phyloP scores from a whole-genome alignment of 1,139 yeast species.

The Yamadazyma friedrichii region DNA sequence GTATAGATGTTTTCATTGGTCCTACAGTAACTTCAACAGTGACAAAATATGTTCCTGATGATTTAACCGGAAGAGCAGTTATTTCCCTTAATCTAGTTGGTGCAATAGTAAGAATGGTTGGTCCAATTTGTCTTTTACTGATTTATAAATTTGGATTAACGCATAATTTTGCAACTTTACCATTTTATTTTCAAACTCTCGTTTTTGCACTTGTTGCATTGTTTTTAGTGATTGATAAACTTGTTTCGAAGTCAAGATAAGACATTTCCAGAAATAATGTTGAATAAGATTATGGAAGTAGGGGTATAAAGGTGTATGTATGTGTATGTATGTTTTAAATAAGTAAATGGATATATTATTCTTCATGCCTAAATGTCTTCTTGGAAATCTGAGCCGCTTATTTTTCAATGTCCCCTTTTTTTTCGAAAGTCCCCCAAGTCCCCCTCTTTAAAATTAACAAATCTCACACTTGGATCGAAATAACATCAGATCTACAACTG shows the following conservation, averaged over 20 bases:
- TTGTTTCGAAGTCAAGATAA: not conserved
- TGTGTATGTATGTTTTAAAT: no score
- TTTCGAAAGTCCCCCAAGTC: no score
- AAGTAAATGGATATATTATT: no score
- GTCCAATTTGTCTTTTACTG: slow-evolving; percentile 22
- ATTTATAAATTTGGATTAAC: slow-evolving; percentile 21
- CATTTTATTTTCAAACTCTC: slow-evolving; percentile 5
- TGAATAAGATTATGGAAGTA: no score
- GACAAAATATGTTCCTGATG: slow-evolving; percentile 11
- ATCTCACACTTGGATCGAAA: no score
- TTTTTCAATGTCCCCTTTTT: no score
- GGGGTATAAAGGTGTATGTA: no score
- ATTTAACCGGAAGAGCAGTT: slow-evolving; percentile 10
- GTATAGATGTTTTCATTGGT: slow-evolving; percentile 1
- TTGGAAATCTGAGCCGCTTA: no score
- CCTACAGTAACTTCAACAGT: slow-evolving; percentile 5
- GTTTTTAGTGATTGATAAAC: not conserved
- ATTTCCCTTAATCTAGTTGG: slow-evolving; percentile 8
- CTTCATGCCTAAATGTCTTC: no score
- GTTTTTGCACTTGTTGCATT: not conserved
- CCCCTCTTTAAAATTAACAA: no score
- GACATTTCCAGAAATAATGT: no score
- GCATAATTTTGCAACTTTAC: slow-evolving; percentile 8
- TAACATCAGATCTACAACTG: no score
- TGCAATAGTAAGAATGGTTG: slow-evolving; percentile 19